These are phyloP conservation scores for Abrus pulchellus DNA, from an alignment of 306 rosid species.

Conservation along the genomic window DNA sequence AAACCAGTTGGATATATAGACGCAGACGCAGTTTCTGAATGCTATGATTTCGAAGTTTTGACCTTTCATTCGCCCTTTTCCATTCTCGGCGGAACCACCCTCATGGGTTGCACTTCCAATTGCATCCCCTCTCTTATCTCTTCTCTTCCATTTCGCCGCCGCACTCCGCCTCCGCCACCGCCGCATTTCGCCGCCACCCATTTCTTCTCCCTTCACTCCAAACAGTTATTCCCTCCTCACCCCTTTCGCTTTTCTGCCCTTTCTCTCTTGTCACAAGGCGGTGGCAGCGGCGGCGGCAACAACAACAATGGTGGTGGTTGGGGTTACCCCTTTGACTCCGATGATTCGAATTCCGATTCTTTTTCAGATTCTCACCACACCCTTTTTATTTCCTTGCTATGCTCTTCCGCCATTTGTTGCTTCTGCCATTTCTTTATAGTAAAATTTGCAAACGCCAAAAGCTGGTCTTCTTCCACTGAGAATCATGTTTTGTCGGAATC, in stretches of 20 bases:
- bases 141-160: constrained; percentile 30
- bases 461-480: constrained; percentile 16
- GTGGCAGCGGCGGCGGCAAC: constrained; percentile 30
- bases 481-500: constrained; percentile 31
- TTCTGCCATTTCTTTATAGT: constrained; percentile 68
- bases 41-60: constrained; percentile 5
- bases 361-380: constrained; percentile 50
- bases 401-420: constrained; percentile 56
- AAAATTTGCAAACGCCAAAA: constrained; percentile 65
- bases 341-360: constrained; percentile 40
- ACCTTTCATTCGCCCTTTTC: constrained; percentile 15
- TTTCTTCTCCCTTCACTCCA: constrained; percentile 7
- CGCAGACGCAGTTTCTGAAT: neutral
- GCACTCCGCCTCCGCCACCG: neutral
- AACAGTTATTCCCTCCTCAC: constrained; percentile 41
- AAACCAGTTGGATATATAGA: too few species aligned
- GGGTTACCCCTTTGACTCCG: constrained; percentile 58
- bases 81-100: constrained; percentile 2
- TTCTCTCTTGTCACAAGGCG: constrained; percentile 25
- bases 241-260: constrained; percentile 42
- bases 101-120: constrained; percentile 49
- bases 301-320: constrained; percentile 52
- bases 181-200: constrained; percentile 35
- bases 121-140: constrained; percentile 39
- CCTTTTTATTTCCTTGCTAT: constrained; percentile 54